phyloP scores from a whole-genome alignment of 352 stramenopile genomes.

The Poterioochromonas sp. region DNA sequence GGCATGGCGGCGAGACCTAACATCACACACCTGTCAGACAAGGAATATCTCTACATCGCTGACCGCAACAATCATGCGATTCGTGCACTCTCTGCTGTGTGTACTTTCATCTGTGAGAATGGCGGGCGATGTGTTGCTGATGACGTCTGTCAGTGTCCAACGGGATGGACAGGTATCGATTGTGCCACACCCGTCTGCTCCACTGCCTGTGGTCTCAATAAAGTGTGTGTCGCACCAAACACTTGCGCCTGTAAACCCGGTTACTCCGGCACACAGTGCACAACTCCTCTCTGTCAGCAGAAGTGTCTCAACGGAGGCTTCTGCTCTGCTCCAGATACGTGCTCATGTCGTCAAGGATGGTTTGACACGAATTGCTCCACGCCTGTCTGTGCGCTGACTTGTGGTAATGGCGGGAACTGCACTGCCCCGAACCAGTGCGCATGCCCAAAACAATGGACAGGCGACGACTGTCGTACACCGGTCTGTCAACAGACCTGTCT shows the following conservation, averaged over 20 bases:
- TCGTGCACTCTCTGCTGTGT: constrained; percentile 66
- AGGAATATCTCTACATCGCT: constrained; percentile 63
- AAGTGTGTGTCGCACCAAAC: constrained; percentile 81
- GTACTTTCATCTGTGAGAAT: constrained; percentile 87
- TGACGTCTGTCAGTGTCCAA: constrained; percentile 69
- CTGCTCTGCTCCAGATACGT: constrained; percentile 84
- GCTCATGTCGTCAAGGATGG: constrained; percentile 74
- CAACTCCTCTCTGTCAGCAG: constrained; percentile 67
- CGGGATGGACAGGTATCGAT: constrained; percentile 77
- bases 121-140: constrained; percentile 67
- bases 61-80: constrained; percentile 77
- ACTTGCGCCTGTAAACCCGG: constrained; percentile 81
- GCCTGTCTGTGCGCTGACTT: constrained; percentile 86
- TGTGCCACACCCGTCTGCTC: constrained; percentile 61
- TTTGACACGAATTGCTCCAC: constrained; percentile 92
- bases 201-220: constrained; percentile 44
- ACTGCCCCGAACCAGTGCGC: constrained; percentile 75
- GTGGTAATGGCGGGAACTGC: constrained; percentile 89
- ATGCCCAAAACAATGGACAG: constrained; percentile 73
- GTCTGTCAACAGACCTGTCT: constrained; percentile 71
- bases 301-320: constrained; percentile 67
- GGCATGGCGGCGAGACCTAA: constrained; percentile 57
- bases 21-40: constrained; percentile 46
- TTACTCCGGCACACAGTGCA: constrained; percentile 65
- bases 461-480: constrained; percentile 76